Percentiles rank a stretch among this genome's conserved stretches.
phyloP scores from a whole-genome alignment of 345 rosid genomes.

The Erucastrum elatum region DNA sequence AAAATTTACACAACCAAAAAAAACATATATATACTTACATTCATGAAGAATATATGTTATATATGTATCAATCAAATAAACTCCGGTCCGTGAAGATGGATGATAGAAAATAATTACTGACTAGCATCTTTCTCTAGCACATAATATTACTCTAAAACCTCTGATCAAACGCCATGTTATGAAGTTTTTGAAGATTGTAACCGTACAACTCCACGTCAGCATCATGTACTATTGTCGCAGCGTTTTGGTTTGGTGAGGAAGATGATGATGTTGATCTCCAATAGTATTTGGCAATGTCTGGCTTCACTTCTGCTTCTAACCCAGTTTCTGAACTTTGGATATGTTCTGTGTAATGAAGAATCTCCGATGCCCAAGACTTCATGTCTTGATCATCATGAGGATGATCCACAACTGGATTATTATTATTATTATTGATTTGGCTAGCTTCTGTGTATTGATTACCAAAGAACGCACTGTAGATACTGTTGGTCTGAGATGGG shows the following conservation, averaged over 20 bases:
- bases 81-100: slow-evolving; percentile 19
- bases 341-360: slow-evolving; percentile 31
- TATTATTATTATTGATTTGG: slow-evolving; percentile 23
- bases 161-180: slow-evolving; percentile 26
- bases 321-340: slow-evolving; percentile 33
- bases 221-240: slow-evolving; percentile 22
- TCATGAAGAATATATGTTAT: not conserved
- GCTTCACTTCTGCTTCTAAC: slow-evolving; percentile 40
- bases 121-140: slow-evolving; percentile 10
- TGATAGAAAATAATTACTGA: slow-evolving; percentile 1
- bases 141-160: not conserved
- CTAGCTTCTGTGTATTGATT: slow-evolving; percentile 32
- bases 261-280: slow-evolving; percentile 34
- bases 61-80: slow-evolving; percentile 27
- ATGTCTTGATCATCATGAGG: slow-evolving; percentile 18
- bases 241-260: slow-evolving; percentile 34
- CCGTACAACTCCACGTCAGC: slow-evolving; percentile 28
- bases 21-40: slow-evolving; percentile 6
- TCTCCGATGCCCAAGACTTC: slow-evolving; percentile 37
- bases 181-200: slow-evolving; percentile 31
- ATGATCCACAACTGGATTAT: not conserved
- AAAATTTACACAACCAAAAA: slow-evolving; percentile 27
- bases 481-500: slow-evolving; percentile 35
- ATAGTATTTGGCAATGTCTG: slow-evolving; percentile 33
- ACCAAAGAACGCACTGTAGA: slow-evolving; percentile 39